Evolutionary conservation across 78 protist genomes (phyloP).

Genomic region (Creolimax fragrantissima): DNA sequence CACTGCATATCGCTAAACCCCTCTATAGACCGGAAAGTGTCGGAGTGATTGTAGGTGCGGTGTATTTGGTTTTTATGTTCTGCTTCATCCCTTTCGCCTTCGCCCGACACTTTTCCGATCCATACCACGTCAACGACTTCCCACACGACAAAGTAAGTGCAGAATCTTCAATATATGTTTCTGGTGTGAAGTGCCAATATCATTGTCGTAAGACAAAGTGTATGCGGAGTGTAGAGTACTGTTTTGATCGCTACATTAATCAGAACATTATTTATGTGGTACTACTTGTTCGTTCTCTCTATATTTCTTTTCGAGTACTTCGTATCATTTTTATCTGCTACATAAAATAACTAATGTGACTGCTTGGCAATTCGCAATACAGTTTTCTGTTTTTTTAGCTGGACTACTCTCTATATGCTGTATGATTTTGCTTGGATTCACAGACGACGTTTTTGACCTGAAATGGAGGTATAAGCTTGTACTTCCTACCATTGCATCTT

Average conservation of each 20-base stretch:
- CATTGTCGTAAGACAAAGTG: too few species aligned
- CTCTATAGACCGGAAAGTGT: constrained; percentile 70
- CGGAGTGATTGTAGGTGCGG: constrained; percentile 63
- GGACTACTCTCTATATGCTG: constrained; percentile 68
- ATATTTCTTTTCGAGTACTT: too few species aligned
- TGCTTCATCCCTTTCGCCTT: constrained; percentile 45
- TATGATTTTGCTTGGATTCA: constrained; percentile 93
- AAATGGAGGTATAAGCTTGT: constrained; percentile 74
- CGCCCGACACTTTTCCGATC: neutral
- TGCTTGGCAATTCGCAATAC: too few species aligned
- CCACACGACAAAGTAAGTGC: neutral
- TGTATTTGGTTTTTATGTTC: constrained; percentile 57
- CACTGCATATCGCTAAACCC: too few species aligned
- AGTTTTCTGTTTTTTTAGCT: constrained; percentile 66
- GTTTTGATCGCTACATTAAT: too few species aligned
- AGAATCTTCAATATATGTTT: neutral
- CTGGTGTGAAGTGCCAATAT: too few species aligned
- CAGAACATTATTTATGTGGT: too few species aligned
- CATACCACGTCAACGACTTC: neutral
- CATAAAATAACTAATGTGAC: too few species aligned
- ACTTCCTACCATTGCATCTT: constrained; percentile 78
- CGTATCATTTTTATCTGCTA: too few species aligned
- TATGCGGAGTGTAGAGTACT: too few species aligned
- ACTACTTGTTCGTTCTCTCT: too few species aligned
- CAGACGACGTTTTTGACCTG: constrained; percentile 93